Conservation (phyloP, 257 asterid species). For the Perilla frutescens region DNA sequence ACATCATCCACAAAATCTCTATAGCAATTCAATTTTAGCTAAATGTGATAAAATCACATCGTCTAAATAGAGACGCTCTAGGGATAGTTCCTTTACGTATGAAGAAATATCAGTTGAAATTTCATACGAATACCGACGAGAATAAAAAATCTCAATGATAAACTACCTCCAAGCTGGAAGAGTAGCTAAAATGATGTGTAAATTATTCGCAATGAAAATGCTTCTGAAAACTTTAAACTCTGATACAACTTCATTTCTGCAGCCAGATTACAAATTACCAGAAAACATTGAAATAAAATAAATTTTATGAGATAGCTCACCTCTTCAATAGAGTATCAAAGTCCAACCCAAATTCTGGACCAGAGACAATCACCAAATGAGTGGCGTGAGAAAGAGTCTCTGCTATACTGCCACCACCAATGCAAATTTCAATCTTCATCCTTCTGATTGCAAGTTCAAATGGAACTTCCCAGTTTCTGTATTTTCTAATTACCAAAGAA, state of each 20-base stretch:
- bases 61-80: neutral
- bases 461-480: slow-evolving; percentile 56
- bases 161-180: slow-evolving; percentile 2
- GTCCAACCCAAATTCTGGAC: slow-evolving; percentile 52
- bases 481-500: slow-evolving; percentile 45
- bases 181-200: slow-evolving; percentile 9
- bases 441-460: slow-evolving; percentile 71
- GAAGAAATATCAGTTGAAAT: slow-evolving; percentile 1
- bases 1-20: no score
- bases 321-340: slow-evolving; percentile 56
- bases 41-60: neutral
- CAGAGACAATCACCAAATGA: slow-evolving; percentile 68
- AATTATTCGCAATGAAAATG: neutral
- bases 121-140: slow-evolving; percentile 3
- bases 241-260: slow-evolving; percentile 21
- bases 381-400: slow-evolving; percentile 70
- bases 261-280: slow-evolving; percentile 15
- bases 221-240: neutral
- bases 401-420: slow-evolving; percentile 71
- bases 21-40: no score
- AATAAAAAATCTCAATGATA: neutral
- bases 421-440: slow-evolving; percentile 79
- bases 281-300: neutral
- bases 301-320: slow-evolving; percentile 42
- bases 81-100: neutral